Percentiles rank a stretch among this genome's conserved stretches.
These are phyloP conservation scores for Fagus sylvatica DNA, from an alignment of 306 rosid genomes.

Conservation along the genomic window DNA sequence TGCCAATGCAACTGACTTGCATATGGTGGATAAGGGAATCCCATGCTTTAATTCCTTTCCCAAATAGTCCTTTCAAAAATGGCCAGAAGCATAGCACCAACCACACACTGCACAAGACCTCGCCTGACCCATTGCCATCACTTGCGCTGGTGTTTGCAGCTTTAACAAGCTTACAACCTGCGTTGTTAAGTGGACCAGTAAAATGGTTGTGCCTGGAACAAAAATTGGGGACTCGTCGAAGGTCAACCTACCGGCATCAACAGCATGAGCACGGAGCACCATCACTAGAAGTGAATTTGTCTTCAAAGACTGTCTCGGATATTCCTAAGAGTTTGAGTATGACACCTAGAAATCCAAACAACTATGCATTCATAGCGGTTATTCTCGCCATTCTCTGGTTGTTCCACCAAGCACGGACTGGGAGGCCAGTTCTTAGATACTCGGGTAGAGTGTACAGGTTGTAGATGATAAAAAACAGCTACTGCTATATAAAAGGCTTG, in stretches of 20 bases:
- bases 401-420: constrained; percentile 56
- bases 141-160: constrained; percentile 13
- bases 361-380: constrained; percentile 15
- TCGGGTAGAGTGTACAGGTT: constrained; percentile 12
- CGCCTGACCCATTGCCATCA: constrained; percentile 41
- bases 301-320: constrained; percentile 44
- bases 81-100: constrained; percentile 53
- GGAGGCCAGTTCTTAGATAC: constrained; percentile 21
- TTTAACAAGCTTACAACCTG: constrained; percentile 30
- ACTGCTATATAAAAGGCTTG: constrained; percentile 21
- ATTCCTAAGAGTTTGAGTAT: constrained; percentile 30
- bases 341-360: constrained; percentile 31
- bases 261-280: constrained; percentile 1
- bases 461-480: constrained; percentile 19
- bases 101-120: constrained; percentile 36
- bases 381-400: constrained; percentile 39
- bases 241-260: constrained; percentile 41
- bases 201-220: constrained; percentile 55
- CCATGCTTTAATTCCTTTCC: constrained; percentile 58
- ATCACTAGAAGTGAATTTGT: constrained; percentile 28
- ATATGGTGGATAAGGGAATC: constrained; percentile 51
- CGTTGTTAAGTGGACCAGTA: constrained; percentile 49
- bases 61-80: constrained; percentile 58
- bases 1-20: constrained; percentile 44
- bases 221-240: constrained; percentile 61